These are phyloP conservation scores for Tetradesmus obliquus DNA, from an alignment of 139 green algal genomes.

Conservation along the genomic window DNA sequence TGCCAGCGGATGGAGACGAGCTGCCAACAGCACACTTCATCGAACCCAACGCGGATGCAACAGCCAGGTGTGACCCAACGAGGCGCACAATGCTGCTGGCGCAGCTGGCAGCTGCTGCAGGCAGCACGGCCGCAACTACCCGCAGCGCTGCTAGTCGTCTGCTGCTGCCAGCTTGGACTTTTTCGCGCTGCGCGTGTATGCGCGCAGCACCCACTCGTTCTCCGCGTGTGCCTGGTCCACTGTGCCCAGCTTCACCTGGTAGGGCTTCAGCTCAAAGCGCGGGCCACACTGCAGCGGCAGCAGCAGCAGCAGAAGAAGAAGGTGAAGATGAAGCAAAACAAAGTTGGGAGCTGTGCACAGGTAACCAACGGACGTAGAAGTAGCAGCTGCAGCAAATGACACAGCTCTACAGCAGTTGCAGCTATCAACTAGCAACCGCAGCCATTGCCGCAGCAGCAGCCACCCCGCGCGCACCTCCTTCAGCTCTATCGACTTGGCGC, in stretches of 20 bases:
- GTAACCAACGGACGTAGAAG: too few species aligned
- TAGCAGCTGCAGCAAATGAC: not conserved
- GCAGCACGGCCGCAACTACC: not conserved
- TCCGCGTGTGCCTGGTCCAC: conserved; percentile 88
- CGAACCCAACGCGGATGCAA: too few species aligned
- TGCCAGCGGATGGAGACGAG: too few species aligned
- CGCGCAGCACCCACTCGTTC: conserved; percentile 84
- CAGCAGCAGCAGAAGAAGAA: not conserved
- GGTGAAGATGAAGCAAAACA: not conserved
- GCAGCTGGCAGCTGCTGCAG: not conserved
- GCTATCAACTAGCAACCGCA: not conserved
- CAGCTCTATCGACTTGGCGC: conserved; percentile 77
- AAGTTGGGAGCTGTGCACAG: not conserved
- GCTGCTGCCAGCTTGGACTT: conserved; percentile 66
- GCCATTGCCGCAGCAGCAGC: not conserved
- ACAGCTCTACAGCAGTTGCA: not conserved
- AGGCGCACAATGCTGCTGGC: not conserved
- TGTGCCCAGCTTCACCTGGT: conserved; percentile 90
- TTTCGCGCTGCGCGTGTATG: conserved; percentile 84
- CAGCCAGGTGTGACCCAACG: too few species aligned
- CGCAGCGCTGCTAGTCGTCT: not conserved
- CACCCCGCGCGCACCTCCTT: conserved; percentile 70
- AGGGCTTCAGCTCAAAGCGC: conserved; percentile 93
- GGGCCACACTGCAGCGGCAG: conserved; percentile 66
- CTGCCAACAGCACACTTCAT: not conserved